These are phyloP conservation scores for Ustilaginoidea virens DNA, from an alignment of 2,329 filamentous ascomycete genomes.

Conservation along the genomic window DNA sequence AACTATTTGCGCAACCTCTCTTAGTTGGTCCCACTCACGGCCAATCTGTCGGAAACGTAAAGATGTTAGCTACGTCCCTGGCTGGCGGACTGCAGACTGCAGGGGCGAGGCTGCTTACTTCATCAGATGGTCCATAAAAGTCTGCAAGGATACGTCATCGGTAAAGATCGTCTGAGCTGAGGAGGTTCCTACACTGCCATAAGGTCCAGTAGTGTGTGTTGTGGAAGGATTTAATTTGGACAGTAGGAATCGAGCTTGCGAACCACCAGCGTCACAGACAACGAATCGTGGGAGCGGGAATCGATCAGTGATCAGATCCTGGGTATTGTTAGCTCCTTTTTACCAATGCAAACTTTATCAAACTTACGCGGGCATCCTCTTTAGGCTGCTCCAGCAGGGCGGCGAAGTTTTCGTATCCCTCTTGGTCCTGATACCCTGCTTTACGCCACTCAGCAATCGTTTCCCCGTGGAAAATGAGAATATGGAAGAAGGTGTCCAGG, in stretches of 20 bases:
- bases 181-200: conserved; percentile 71
- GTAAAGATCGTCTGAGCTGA: conserved; percentile 98
- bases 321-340: conserved; percentile 9
- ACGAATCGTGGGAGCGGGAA: conserved; percentile 98
- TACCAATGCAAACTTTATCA: not conserved
- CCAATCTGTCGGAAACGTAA: conserved; percentile 27
- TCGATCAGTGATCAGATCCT: conserved; percentile 93
- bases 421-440: conserved; percentile 92
- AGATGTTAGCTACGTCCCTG: conserved; percentile 6
- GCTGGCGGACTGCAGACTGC: not conserved
- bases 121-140: conserved; percentile 99
- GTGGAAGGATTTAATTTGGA: conserved; percentile 97
- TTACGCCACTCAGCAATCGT: conserved; percentile 97
- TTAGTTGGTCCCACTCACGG: conserved; percentile 48
- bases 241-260: conserved; percentile 89
- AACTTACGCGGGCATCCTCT: conserved; percentile 78
- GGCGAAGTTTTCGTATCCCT: conserved; percentile 94
- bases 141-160: conserved; percentile 93
- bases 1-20: not conserved
- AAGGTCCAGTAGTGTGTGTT: conserved; percentile 85
- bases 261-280: conserved; percentile 95
- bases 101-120: conserved; percentile 45
- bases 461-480: conserved; percentile 97
- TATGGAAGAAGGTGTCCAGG: conserved; percentile 98
- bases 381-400: conserved; percentile 80